Evolutionary conservation across 176 grass and related monocot species (phyloP), one percentile per base, ranked within the genome.

Genomic region (Typha latifolia): DNA sequence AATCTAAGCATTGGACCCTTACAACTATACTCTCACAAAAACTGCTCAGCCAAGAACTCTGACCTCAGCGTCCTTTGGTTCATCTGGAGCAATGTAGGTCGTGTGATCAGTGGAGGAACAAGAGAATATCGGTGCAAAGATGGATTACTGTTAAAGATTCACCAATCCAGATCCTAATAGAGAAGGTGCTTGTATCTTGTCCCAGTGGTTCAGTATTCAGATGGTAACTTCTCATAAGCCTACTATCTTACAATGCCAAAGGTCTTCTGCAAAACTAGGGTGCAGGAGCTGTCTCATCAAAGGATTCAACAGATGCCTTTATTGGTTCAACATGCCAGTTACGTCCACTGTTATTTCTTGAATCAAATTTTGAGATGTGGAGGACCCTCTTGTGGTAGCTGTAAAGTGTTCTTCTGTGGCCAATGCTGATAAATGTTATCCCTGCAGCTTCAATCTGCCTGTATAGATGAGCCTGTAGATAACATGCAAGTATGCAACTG

Each of bases 361-460:
- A 73, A 71, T 87, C 81, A 21, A 68, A 82, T 13, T 86, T 91
- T 0, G 63, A 80, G 61, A 99, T 87, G 70, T 78, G 75, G 66
- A 92, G 59, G 52, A 86, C 86, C 73, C 78, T 92, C 51, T 90
- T 93, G 73, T 97, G 94, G 67, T 89, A 97, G 79, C 80, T 92
- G 48, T 69, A 69, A 73, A 97, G 85, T 62, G 89, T 97, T 61
- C 49, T 92, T 22, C 94, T 75, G 83, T 93, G 94, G 20, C 89
- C 94, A 14, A 97, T 77, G 66, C 94, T 97, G 59, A 97, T 69
- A 72, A 90, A 97, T 29, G 94, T 97, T 68, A 97, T 90, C 48
- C 89, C 94, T 29, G 89, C 89, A 80, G 86, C 82, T 82, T 86
- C 83, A 77, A 97, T 90, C 81, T 92, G 82, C 53, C 82, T 77